Conservation (phyloP, 805 yeast genomes). For the Yarrowia phangngaensis region DNA sequence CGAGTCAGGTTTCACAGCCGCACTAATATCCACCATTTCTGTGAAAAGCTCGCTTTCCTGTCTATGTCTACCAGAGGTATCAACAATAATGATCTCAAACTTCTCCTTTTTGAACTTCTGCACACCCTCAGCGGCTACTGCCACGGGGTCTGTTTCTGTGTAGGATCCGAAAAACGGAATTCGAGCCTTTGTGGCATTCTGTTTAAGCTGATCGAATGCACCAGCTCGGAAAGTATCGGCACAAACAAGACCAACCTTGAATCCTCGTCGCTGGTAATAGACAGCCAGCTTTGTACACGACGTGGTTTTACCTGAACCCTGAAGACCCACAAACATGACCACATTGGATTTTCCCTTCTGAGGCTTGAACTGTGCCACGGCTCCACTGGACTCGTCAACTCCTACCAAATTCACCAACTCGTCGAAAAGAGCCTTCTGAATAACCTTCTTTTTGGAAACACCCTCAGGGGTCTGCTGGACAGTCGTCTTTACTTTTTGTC, state of each 20-base stretch:
- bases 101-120: constrained; percentile 83
- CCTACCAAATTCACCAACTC: constrained; percentile 86
- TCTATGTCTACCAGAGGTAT: constrained; percentile 96
- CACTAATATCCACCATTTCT: constrained; percentile 91
- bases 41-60: constrained; percentile 88
- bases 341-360: constrained; percentile 75
- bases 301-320: constrained; percentile 98
- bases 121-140: constrained; percentile 88
- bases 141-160: constrained; percentile 92
- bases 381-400: constrained; percentile 41
- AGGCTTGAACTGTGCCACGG: constrained; percentile 63
- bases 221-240: constrained; percentile 99
- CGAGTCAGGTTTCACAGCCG: constrained; percentile 86
- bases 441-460: constrained; percentile 61
- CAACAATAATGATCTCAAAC: constrained; percentile 91
- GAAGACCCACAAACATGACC: constrained; percentile 96
- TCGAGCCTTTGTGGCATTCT: constrained; percentile 91
- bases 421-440: constrained; percentile 91
- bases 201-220: constrained; percentile 97
- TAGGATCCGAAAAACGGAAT: constrained; percentile 95
- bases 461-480: constrained; percentile 54
- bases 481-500: constrained; percentile 63
- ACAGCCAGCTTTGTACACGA: constrained; percentile 96
- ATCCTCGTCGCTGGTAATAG: constrained; percentile 87
- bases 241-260: constrained; percentile 93